These are phyloP conservation scores for Arachis monticola DNA, from an alignment of 331 rosid species.

Conservation along the genomic window DNA sequence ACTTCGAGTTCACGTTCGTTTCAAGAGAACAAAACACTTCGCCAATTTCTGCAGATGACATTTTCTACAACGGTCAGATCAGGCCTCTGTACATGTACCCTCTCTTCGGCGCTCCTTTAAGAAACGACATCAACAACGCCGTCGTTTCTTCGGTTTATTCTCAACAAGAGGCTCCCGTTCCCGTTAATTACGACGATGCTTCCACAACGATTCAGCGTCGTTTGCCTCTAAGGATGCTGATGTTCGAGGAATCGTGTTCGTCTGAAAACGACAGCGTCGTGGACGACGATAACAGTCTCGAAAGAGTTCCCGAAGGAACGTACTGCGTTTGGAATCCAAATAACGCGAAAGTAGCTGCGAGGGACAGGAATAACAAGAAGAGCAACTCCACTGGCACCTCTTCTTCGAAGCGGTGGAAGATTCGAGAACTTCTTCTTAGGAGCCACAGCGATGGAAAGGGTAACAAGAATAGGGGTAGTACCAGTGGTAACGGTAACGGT, in stretches of 20 bases:
- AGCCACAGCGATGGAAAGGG: conserved; percentile 68
- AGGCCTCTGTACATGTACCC: conserved; percentile 73
- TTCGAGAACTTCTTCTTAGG: conserved; percentile 62
- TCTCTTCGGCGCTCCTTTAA: conserved; percentile 49
- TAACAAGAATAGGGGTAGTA: neutral
- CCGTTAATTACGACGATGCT: neutral
- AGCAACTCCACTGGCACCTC: conserved; percentile 61
- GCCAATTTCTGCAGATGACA: conserved; percentile 79
- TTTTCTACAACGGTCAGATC: conserved; percentile 89
- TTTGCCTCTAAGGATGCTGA: conserved; percentile 64
- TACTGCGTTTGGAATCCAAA: conserved; percentile 85
- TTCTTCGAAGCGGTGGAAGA: conserved; percentile 77
- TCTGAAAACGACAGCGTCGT: conserved; percentile 60
- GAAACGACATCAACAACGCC: neutral
- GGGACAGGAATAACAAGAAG: conserved; percentile 49
- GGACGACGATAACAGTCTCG: conserved; percentile 35
- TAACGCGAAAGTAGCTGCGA: conserved; percentile 15
- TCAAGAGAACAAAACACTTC: conserved; percentile 46
- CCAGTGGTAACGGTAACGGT: neutral
- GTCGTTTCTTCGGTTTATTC: neutral
- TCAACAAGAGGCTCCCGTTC: neutral
- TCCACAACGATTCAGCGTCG: conserved; percentile 49
- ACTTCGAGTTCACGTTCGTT: conserved; percentile 70
- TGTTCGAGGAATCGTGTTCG: conserved; percentile 74
- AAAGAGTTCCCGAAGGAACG: conserved; percentile 52